Conservation (phyloP, 257 asterid genomes). For the Ocimum tenuiflorum region DNA sequence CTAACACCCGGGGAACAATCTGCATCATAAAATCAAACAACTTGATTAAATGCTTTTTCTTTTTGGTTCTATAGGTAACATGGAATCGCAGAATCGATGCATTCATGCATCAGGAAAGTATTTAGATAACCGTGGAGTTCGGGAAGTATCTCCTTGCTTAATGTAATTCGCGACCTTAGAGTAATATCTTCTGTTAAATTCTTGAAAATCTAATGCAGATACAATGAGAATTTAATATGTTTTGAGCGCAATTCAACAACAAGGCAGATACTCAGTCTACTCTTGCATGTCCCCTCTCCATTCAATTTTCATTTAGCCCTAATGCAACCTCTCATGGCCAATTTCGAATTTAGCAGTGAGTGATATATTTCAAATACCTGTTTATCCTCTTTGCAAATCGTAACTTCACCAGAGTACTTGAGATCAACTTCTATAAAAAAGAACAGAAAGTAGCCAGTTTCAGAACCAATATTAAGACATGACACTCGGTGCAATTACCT, state of each 20-base stretch:
- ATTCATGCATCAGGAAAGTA: neutral
- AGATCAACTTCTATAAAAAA: constrained; percentile 40
- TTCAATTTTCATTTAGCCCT: neutral
- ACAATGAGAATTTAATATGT: constrained; percentile 10
- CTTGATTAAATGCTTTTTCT: neutral
- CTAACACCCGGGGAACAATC: constrained; percentile 49
- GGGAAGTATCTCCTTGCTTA: neutral
- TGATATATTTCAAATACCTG: constrained; percentile 31
- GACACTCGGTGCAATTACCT: constrained; percentile 34
- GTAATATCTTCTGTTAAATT: neutral
- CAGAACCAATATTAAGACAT: constrained; percentile 19
- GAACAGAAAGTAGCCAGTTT: constrained; percentile 31
- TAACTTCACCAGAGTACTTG: constrained; percentile 35
- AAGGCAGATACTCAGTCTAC: neutral
- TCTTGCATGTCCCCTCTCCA: neutral
- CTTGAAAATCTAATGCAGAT: neutral
- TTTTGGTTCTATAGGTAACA: neutral
- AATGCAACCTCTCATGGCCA: constrained; percentile 7
- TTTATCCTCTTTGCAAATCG: constrained; percentile 27
- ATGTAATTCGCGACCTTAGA: neutral
- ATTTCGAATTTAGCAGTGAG: constrained; percentile 11
- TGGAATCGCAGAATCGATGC: neutral
- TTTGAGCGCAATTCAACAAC: constrained; percentile 10
- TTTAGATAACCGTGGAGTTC: neutral
- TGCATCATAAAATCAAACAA: constrained; percentile 17